Percentiles rank a stretch among this genome's conserved stretches.
phyloP scores from a whole-genome alignment of 257 asterid genomes.

The Craterostigma plantagineum region DNA sequence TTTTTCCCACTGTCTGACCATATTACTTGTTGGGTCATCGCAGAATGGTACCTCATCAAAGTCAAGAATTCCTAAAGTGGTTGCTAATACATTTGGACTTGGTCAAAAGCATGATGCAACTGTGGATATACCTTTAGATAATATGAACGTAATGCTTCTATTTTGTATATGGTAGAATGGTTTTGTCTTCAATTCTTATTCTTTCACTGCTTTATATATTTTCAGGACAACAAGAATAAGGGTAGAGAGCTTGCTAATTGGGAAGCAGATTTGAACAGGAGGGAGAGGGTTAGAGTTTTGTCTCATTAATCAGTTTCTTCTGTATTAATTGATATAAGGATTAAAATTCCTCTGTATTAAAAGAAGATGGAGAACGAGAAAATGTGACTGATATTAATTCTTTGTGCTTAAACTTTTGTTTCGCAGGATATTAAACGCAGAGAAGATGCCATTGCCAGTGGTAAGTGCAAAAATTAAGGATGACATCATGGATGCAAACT shows the following conservation, averaged over 20 bases:
- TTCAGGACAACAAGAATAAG: slow-evolving; percentile 60
- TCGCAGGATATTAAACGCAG: slow-evolving; percentile 36
- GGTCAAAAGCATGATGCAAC: slow-evolving; percentile 96
- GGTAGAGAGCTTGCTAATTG: slow-evolving; percentile 66
- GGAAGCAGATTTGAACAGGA: slow-evolving; percentile 79
- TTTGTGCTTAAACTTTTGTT: slow-evolving; percentile 7
- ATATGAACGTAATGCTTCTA: slow-evolving; percentile 34
- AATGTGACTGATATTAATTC: no score
- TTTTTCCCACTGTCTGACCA: background rate
- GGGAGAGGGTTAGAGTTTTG: slow-evolving; percentile 57
- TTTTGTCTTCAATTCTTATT: slow-evolving; percentile 3
- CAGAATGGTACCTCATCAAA: slow-evolving; percentile 78
- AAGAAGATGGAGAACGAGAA: no score
- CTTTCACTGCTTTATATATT: slow-evolving; percentile 10
- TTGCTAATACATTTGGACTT: slow-evolving; percentile 75
- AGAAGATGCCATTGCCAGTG: slow-evolving; percentile 31
- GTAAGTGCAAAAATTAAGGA: slow-evolving; percentile 14
- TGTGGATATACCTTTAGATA: slow-evolving; percentile 79
- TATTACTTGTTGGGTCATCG: slow-evolving; percentile 8
- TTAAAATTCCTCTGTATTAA: no score
- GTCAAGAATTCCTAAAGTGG: slow-evolving; percentile 63
- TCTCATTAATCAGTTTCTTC: background rate
- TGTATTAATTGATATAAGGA: background rate
- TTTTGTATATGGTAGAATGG: background rate
- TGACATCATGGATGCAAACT: background rate